Evolutionary conservation across 768 basidiomycete genomes (phyloP), one percentile per base, ranked within the genome.

Genomic region (Macrolepiota dolichaula): DNA sequence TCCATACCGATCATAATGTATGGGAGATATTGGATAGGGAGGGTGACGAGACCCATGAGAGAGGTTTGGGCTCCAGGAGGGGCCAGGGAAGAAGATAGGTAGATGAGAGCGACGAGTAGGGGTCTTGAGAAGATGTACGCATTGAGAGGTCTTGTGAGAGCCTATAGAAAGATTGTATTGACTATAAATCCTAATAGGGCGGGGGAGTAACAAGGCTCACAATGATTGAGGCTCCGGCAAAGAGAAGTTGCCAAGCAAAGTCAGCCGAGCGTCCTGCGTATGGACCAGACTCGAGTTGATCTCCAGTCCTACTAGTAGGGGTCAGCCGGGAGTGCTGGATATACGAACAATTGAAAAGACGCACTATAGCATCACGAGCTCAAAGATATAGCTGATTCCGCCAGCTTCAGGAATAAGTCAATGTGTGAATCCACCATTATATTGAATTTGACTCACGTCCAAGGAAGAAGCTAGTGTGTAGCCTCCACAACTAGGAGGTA

Each of bases 1-100:
- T 95, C 94, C 67, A 96, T 73, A 38, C 69, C 84, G 55, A 95
- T 81, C 68, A 95, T 79, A 40, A 84, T 78, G 69, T 87, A 93
- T 0, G 94, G 91, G 61, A 87, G 83, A 72, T 88, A 94, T 63
- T 75, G 74, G 61, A 90, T 71, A 0, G 91, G 92, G 62, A 95
- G 69, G 17, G 84, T 85, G 67, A 96, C 59, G 58, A 96, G 80
- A 4, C 94, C 94, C 78, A 92, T 86, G 61, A 96, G 69, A 7
- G 88, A 90, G 13, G 90, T 87, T 67, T 84, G 85, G 9, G 85
- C 68, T 25, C 87, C 86, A 5, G 83, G 80, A 24, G 87, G 85
- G 3, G 89, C 82, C 49, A 92, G 84, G 2, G 80, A 68, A 35
- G 88, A 86, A 63, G 81, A 81, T 60, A 94, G 74, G 72, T 94